Evolutionary conservation across 2,329 filamentous ascomycete genomes (phyloP), one percentile per base, ranked within the genome.

Genomic region (Pyrenochaeta sp.): DNA sequence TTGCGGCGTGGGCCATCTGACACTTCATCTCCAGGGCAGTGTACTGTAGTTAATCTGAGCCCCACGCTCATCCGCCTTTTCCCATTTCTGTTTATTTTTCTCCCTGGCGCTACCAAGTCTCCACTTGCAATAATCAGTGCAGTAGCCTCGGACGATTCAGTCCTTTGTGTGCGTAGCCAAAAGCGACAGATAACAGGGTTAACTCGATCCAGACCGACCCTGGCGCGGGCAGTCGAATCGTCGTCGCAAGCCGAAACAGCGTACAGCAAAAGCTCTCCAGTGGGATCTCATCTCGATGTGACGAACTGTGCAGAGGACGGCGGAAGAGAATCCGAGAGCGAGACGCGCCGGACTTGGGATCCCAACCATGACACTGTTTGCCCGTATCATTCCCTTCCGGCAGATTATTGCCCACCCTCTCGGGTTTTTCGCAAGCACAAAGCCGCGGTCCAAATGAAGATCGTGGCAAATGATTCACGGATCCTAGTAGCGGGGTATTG

Each of bases 61-160:
- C 41, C 34, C 41, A 37, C 24, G 23, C 24, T 20, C 24, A 18
- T 27, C 27, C 26, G 14, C 14, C 7, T 7, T 14, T 15, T 18
- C n/a, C 18, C 31, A 23, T 6, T 38, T 10, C 24, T 30, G 18
- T 15, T 26, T 5, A 15, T 21, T 26, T 15, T 40, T 41, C 37
- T n/a, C n/a, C n/a, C n/a, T n/a, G 40, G 45, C 32, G 34, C 26
- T 44, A 43, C 35, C 32, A 22, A 41, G 49, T 44, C 51, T 50
- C 41, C 41, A 47, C 41, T 53, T 40, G 39, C 51, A 56, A 55
- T 55, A 44, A 41, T 46, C 34, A 45, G 35, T 50, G 51, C 44
- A 53, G 54, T 60, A 58, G 55, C 54, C 50, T 53, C 58, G 54
- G 55, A 53, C 37, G 23, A 51, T 43, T 41, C 46, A 40, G 34